These are phyloP conservation scores for Colletotrichum chlorophyti DNA, from an alignment of 2,329 filamentous ascomycete genomes.

Conservation along the genomic window DNA sequence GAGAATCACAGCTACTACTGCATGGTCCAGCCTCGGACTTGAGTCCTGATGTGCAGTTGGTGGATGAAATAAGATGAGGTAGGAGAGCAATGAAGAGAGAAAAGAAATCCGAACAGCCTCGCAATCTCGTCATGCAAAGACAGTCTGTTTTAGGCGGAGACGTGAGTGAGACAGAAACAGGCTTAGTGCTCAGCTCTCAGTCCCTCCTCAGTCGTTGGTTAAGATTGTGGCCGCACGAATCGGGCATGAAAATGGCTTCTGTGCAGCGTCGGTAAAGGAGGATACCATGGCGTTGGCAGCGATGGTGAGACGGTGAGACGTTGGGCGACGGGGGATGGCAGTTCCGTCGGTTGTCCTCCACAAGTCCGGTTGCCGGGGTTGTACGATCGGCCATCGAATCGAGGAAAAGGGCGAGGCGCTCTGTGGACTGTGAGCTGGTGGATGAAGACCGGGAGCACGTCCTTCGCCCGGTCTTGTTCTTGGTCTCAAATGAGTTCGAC, in stretches of 20 bases:
- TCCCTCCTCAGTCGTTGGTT: no score
- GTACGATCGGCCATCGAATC: conserved; percentile 24
- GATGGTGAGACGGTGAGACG: conserved; percentile 8
- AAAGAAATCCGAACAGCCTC: neutral
- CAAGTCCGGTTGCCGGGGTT: conserved; percentile 25
- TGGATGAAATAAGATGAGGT: neutral
- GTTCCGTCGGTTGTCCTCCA: conserved; percentile 7
- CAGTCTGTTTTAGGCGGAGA: neutral
- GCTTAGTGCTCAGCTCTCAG: no score
- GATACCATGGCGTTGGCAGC: conserved; percentile 11
- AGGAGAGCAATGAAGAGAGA: neutral
- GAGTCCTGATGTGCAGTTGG: no score
- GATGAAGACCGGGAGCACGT: conserved; percentile 15
- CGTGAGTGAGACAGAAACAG: no score
- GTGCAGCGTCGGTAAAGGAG: conserved; percentile 12
- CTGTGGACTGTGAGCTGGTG: neutral
- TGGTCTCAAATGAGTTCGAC: no score
- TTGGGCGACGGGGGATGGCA: neutral
- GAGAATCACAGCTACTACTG: no score
- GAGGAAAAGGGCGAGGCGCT: no score
- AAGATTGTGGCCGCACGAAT: conserved; percentile 21
- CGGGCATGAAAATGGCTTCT: conserved; percentile 7
- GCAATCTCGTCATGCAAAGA: neutral
- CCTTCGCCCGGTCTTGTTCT: conserved; percentile 6
- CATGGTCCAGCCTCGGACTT: no score